Percentiles rank a stretch among this genome's conserved stretches.
Evolutionary conservation across 805 yeast genomes (phyloP).

Genomic region (Groenewaldozyma salmanticensis): DNA sequence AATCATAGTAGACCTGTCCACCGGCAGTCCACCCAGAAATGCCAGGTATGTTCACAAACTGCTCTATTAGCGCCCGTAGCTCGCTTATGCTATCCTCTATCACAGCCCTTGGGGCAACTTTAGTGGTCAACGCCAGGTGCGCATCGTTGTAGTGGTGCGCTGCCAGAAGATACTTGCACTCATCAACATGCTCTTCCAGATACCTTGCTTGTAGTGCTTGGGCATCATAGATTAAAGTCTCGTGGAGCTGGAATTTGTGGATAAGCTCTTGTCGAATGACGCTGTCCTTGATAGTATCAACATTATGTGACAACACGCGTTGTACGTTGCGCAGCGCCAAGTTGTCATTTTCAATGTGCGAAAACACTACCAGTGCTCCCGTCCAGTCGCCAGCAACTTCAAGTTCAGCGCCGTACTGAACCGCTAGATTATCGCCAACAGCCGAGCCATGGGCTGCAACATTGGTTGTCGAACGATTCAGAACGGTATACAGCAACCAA

Average conservation of each 20-base stretch:
- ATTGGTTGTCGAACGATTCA: conserved; percentile 20
- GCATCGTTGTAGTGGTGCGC: conserved; percentile 59
- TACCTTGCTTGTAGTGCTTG: conserved; percentile 48
- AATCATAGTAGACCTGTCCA: conserved; percentile 10
- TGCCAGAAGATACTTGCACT: conserved; percentile 48
- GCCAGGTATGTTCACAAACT: conserved; percentile 17
- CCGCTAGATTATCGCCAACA: conserved; percentile 33
- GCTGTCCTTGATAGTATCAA: conserved; percentile 7
- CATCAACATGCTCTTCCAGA: conserved; percentile 43
- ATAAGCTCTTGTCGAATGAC: conserved; percentile 12
- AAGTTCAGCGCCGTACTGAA: conserved; percentile 43
- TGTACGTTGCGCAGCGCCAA: conserved; percentile 34
- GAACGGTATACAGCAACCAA: conserved; percentile 45
- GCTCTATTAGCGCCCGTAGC: conserved; percentile 18
- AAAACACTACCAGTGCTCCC: conserved; percentile 54
- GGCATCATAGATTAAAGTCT: not conserved
- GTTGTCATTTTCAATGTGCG: conserved; percentile 44
- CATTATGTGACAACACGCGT: conserved; percentile 19
- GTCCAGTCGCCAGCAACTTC: conserved; percentile 38
- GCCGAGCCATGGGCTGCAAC: conserved; percentile 5
- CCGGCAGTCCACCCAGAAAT: conserved; percentile 28
- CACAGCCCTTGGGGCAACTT: conserved; percentile 67
- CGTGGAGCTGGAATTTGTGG: not conserved
- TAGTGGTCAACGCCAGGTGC: conserved; percentile 42
- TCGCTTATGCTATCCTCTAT: conserved; percentile 33